Conservation (phyloP, 306 rosid species). For the Quercus engelmannii region DNA sequence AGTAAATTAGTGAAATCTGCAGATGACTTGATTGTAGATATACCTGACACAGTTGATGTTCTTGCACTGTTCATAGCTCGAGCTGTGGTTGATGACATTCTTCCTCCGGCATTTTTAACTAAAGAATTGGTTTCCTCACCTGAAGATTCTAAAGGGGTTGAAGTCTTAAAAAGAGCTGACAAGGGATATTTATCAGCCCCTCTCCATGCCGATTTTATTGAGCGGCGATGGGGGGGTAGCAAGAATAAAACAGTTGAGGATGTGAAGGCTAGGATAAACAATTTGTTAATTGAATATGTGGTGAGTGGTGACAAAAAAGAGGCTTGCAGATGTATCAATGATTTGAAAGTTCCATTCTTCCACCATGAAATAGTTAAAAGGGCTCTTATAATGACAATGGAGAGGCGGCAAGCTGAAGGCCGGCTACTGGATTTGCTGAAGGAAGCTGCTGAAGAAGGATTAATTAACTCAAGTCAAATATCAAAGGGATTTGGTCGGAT, state of each 20-base stretch:
- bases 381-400: slow-evolving; percentile 78
- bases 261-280: slow-evolving; percentile 56
- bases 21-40: slow-evolving; percentile 66
- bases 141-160: slow-evolving; percentile 50
- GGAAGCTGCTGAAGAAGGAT: slow-evolving; percentile 68
- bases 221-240: slow-evolving; percentile 67
- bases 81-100: slow-evolving; percentile 78
- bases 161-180: slow-evolving; percentile 56
- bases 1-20: slow-evolving; percentile 59
- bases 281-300: slow-evolving; percentile 58
- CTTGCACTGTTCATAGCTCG: slow-evolving; percentile 69
- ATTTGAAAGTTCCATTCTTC: slow-evolving; percentile 67
- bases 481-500: slow-evolving; percentile 59
- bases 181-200: slow-evolving; percentile 67
- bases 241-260: slow-evolving; percentile 60
- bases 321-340: slow-evolving; percentile 66
- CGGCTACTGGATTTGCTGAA: slow-evolving; percentile 52
- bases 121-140: slow-evolving; percentile 39
- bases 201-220: slow-evolving; percentile 59
- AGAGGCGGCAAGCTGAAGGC: slow-evolving; percentile 54
- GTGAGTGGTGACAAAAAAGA: slow-evolving; percentile 72
- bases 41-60: slow-evolving; percentile 64
- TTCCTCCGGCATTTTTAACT: slow-evolving; percentile 69
- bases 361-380: slow-evolving; percentile 66
- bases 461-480: slow-evolving; percentile 64